Evolutionary conservation across 106 monocot genomes (phyloP).

Genomic region (Iris macrosiphon): DNA sequence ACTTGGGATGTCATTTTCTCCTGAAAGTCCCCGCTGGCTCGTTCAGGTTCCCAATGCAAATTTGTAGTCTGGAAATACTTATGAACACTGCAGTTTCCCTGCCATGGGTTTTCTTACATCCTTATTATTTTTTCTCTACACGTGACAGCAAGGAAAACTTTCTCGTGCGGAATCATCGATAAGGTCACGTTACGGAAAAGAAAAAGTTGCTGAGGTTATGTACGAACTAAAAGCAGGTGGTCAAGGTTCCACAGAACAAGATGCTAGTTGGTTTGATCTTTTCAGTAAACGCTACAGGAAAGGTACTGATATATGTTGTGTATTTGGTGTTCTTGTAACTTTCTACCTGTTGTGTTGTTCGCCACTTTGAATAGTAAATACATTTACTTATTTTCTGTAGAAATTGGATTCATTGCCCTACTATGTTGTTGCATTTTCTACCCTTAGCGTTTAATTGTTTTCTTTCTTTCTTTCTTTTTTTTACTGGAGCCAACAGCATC

Average conservation of each 20-base stretch:
- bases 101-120: background rate
- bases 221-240: slow-evolving; percentile 45
- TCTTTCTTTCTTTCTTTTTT: too few relatives aligned
- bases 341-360: too few relatives aligned
- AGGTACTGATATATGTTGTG: too few relatives aligned
- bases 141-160: slow-evolving; percentile 79
- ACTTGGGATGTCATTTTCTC: slow-evolving; percentile 79
- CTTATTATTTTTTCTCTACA: background rate
- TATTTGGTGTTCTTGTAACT: too few relatives aligned
- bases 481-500: too few relatives aligned
- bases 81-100: background rate
- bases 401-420: background rate
- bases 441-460: too few relatives aligned
- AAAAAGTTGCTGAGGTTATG: slow-evolving; percentile 75
- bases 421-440: too few relatives aligned
- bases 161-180: slow-evolving; percentile 71
- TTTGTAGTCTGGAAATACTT: background rate
- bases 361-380: background rate
- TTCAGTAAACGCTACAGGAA: slow-evolving; percentile 86
- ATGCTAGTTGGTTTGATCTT: slow-evolving; percentile 96
- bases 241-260: slow-evolving; percentile 64
- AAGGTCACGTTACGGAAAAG: slow-evolving; percentile 76
- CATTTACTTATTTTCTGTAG: background rate
- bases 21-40: slow-evolving; percentile 96
- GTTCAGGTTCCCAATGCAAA: slow-evolving; percentile 49